Evolutionary conservation across 495 filamentous ascomycete species (phyloP), one percentile per base, ranked within the genome.

Genomic region (Aspergillus campestris): DNA sequence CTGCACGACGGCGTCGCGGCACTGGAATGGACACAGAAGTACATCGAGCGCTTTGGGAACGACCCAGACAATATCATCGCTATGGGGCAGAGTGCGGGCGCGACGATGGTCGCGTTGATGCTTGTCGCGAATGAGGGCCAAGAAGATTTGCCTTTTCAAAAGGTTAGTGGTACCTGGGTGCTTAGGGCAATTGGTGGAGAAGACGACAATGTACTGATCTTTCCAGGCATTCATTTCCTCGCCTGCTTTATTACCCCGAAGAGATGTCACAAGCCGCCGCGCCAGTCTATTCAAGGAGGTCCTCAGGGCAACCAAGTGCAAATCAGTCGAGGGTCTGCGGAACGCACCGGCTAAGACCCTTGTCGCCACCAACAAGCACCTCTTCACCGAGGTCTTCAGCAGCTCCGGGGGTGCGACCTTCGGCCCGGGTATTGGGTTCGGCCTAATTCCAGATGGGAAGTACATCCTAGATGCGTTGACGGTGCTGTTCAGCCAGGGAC

Each of bases 251-350:
- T 74, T 13, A 45, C 55, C 4, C 66, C 80, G 47, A 33, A 31
- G 40, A 13, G 33, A 42, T 7, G 40, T 42, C 6, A 42, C 40
- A 9, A 29, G 30, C 6, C 40, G 40, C 18, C 40, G 40, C 29
- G 66, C 66, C 12, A 74, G 77, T 47, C 78, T 76, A 49, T 66
- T 70, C 47, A 80, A 77, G 47, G 60, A 79, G 40, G 78, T 78
- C 47, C 57, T 42, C 28, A 4, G 14, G 15, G 29, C 40, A 6
- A 31, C 40, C 18, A 42, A 42, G n/a, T 81, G 8, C 73, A 71
- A 5, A 51, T 49, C 36, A 64, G 68, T 12, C 59, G 66, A 2
- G 56, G 61, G 10, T 52, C 55, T 12, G 45, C 62, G 58, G 8
- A 69, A 82, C 42, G 57, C 79, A 36, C 40, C 46, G 8, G 54